Evolutionary conservation across 768 basidiomycete species (phyloP).

Genomic region (Rhodotorula diobovata): DNA sequence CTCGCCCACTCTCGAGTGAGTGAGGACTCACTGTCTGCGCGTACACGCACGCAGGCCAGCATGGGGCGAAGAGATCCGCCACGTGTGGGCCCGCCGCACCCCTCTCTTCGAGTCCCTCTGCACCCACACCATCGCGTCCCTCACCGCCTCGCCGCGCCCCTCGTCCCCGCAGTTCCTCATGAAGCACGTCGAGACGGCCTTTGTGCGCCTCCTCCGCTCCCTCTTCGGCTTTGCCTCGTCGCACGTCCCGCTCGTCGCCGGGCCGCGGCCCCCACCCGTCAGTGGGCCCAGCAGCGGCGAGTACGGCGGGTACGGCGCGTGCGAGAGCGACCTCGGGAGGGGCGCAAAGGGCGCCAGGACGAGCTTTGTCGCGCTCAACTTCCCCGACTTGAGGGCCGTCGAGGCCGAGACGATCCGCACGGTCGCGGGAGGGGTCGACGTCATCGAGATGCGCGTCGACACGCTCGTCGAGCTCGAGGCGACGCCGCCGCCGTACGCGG

Average conservation of each 20-base stretch:
- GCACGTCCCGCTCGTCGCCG: conserved; percentile 31
- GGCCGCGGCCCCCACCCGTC: conserved; percentile 9
- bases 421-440: conserved; percentile 66
- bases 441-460: conserved; percentile 85
- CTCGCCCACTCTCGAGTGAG: too few relatives aligned
- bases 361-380: conserved; percentile 36
- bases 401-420: conserved; percentile 44
- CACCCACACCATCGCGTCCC: conserved; percentile 40
- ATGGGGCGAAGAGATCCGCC: conserved; percentile 37
- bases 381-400: conserved; percentile 26
- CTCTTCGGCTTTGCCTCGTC: conserved; percentile 38
- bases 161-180: conserved; percentile 37
- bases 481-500: neutral
- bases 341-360: conserved; percentile 34
- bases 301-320: conserved; percentile 35
- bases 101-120: conserved; percentile 35
- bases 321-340: conserved; percentile 30
- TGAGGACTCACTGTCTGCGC: neutral
- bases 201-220: conserved; percentile 38
- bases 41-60: conserved; percentile 8
- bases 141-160: conserved; percentile 35
- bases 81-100: conserved; percentile 39
- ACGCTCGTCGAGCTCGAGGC: conserved; percentile 33
- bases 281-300: conserved; percentile 29
- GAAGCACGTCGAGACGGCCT: conserved; percentile 41